Evolutionary conservation across 768 basidiomycete genomes (phyloP).

Genomic region (Gymnopilus junonius): DNA sequence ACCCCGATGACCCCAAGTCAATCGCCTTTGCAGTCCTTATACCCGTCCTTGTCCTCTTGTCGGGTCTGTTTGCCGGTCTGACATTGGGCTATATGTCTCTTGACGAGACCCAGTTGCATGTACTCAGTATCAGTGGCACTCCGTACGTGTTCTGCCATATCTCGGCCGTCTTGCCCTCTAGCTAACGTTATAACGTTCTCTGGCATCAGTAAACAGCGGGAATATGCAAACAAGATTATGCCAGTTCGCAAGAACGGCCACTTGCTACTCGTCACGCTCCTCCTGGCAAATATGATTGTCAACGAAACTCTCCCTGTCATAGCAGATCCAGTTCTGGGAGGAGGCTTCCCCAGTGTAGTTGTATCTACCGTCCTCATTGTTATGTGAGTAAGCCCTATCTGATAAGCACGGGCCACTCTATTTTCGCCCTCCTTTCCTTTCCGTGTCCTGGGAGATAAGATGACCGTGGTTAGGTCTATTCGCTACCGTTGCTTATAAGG

Average conservation of each 20-base stretch:
- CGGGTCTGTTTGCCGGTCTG: constrained; percentile 89
- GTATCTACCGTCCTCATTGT: constrained; percentile 86
- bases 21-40: constrained; percentile 64
- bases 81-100: constrained; percentile 93
- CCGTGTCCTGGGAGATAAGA: background rate
- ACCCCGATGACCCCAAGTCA: constrained; percentile 33
- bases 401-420: background rate
- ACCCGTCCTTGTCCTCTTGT: constrained; percentile 80
- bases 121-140: constrained; percentile 83
- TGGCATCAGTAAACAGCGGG: constrained; percentile 68
- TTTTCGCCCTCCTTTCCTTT: background rate
- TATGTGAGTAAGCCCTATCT: constrained; percentile 59
- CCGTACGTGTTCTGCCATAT: constrained; percentile 52
- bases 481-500: background rate
- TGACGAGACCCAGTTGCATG: constrained; percentile 91
- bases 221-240: constrained; percentile 83
- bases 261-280: constrained; percentile 78
- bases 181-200: background rate
- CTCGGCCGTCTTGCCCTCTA: background rate
- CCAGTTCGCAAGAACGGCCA: constrained; percentile 87
- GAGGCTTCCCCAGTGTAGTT: constrained; percentile 77
- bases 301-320: constrained; percentile 90
- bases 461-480: background rate
- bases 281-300: constrained; percentile 90
- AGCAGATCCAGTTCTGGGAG: constrained; percentile 78